Evolutionary conservation across 106 monocot species (phyloP).

Genomic region (Cymbidium sinense): DNA sequence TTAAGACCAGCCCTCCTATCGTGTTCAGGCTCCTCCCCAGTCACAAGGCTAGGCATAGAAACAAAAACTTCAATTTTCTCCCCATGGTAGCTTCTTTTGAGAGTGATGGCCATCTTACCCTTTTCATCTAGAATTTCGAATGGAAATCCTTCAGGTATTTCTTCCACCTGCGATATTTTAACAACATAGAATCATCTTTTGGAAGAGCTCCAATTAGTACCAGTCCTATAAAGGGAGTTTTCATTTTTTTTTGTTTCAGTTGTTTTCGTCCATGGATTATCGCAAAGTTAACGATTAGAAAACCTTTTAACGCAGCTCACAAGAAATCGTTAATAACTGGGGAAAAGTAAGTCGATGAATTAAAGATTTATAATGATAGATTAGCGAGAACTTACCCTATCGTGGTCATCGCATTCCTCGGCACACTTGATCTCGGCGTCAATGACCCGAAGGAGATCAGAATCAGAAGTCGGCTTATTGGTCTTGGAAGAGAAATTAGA

Average conservation of each 20-base stretch:
- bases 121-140: conserved; percentile 59
- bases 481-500: conserved; percentile 24
- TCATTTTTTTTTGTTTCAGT: not conserved
- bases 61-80: conserved; percentile 55
- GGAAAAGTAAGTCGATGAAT: not conserved
- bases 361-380: not conserved
- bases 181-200: no score
- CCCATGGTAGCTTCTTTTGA: conserved; percentile 43
- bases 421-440: conserved; percentile 86
- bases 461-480: conserved; percentile 14
- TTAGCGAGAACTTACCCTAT: conserved; percentile 21
- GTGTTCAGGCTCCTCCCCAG: conserved; percentile 53
- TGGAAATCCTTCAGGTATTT: conserved; percentile 59
- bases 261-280: not conserved
- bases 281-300: not conserved
- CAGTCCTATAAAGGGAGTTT: not conserved
- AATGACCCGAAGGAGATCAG: conserved; percentile 48
- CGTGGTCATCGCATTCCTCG: conserved; percentile 64
- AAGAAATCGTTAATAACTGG: not conserved
- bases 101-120: conserved; percentile 34
- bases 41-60: conserved; percentile 67
- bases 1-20: conserved; percentile 10
- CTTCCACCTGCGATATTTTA: conserved; percentile 38
- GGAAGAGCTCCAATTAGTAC: no score
- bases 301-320: not conserved